Evolutionary conservation across 768 basidiomycete genomes (phyloP).

Genomic region (Suillus occidentalis): DNA sequence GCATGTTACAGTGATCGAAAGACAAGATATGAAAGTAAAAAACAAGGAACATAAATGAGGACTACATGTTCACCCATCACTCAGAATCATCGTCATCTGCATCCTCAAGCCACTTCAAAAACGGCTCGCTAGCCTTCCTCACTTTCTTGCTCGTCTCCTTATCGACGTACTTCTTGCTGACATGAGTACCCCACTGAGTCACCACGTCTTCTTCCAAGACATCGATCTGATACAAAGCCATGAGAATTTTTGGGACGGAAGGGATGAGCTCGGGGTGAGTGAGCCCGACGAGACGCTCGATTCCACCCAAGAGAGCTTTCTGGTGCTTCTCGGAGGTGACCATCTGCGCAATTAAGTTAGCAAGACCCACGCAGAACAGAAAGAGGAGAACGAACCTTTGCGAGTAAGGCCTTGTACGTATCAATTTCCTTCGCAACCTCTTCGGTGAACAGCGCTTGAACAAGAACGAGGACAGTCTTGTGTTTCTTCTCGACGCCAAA

Average conservation of each 20-base stretch:
- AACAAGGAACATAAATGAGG: background rate
- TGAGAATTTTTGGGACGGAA: constrained; percentile 85
- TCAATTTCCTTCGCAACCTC: constrained; percentile 65
- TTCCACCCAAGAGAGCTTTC: constrained; percentile 89
- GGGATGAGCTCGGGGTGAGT: constrained; percentile 69
- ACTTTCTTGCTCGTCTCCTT: constrained; percentile 95
- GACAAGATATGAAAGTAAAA: background rate
- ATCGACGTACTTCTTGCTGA: constrained; percentile 95
- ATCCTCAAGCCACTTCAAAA: constrained; percentile 93
- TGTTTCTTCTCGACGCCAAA: constrained; percentile 94
- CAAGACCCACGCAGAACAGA: background rate
- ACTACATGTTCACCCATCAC: constrained; percentile 33
- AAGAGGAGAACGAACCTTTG: constrained; percentile 53
- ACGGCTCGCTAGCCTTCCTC: constrained; percentile 91
- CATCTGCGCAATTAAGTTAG: constrained; percentile 50
- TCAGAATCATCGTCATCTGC: constrained; percentile 71
- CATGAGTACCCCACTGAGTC: constrained; percentile 92
- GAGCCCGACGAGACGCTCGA: constrained; percentile 84
- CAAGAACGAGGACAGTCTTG: constrained; percentile 81
- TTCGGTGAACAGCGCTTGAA: constrained; percentile 80
- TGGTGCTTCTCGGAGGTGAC: constrained; percentile 93
- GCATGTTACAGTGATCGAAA: background rate
- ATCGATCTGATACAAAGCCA: constrained; percentile 91
- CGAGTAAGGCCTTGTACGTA: constrained; percentile 66
- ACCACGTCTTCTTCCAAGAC: constrained; percentile 90